Base-by-base conservation (phyloP, 1,284 basidiomycete genomes). In the Neonothopanus nambi region DNA sequence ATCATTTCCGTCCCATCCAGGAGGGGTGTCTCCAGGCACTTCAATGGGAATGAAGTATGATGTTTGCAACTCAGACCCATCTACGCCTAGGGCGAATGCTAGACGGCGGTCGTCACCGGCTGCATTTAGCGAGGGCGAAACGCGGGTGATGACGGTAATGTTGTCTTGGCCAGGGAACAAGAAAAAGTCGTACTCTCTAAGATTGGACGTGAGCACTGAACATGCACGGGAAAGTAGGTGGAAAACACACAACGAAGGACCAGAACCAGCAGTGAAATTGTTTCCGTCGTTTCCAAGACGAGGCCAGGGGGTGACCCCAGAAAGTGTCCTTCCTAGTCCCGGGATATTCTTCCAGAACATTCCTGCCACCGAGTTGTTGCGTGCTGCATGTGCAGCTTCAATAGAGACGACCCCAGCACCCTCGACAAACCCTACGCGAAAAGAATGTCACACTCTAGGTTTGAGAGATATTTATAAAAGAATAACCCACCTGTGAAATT, bases 141-240 rank as follows among this genome's bases (percentile, higher is more conserved):
- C 72, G 48, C 74, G 71, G 6, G 79, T 70, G 4, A 74, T 81
- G 18, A 82, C 71, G 36, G 75, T 81, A 18, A 79, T 68, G 37
- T 78, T 77, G 11, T 70, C 73, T 28, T 50, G 43, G 39, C 72
- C 65, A 17, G 67, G 70, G 70, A 84, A 84, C 42, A 74, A 81
- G 67, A 72, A 82, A 66, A 89, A 87, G 64, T 87, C 84, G 65
- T 88, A 88, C 67, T 81, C 78, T 23, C 79, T 81, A 47, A 21
- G 39, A 38, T 44, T 21, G 23, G 23, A 23, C n/a, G 30, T 44
- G 20, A 33, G 15, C 45, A 49, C 45, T 28, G 21, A 51, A 55
- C 23, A 26, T 11, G 54, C 51, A 18, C 33, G 17, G n/a, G n/a
- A 36, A 9, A 33, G 23, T n/a, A 13, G 35, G 20, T 9, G 26